Evolutionary conservation across 495 filamentous ascomycete species (phyloP).

Genomic region (Geoglossum glabrum): DNA sequence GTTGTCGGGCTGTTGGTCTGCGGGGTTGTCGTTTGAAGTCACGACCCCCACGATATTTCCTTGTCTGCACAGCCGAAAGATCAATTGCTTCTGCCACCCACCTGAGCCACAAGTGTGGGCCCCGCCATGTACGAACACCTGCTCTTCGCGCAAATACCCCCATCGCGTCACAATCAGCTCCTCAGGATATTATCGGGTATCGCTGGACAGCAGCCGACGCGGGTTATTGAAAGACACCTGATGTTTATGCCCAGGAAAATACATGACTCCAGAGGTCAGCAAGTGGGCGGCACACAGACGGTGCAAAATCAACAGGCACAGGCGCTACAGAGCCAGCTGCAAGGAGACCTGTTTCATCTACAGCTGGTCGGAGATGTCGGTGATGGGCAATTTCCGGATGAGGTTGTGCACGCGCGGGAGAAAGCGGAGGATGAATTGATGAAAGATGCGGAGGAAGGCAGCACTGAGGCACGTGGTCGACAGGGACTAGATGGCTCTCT

Average conservation of each 20-base stretch:
- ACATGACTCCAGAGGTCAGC: constrained; percentile 1
- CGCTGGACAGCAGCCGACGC: constrained; percentile 43
- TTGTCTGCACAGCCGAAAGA: neutral
- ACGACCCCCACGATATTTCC: no score
- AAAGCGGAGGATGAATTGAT: constrained; percentile 15
- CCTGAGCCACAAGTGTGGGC: neutral
- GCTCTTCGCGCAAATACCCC: constrained; percentile 27
- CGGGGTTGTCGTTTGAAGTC: no score
- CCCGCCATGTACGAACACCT: constrained; percentile 31
- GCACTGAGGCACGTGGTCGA: neutral
- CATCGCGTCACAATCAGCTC: constrained; percentile 31
- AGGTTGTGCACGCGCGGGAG: neutral
- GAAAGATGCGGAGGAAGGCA: neutral
- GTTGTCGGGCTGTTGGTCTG: no score
- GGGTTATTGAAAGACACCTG: constrained; percentile 37
- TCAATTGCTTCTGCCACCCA: neutral
- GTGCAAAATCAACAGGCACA: constrained; percentile 11
- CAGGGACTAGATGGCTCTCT: neutral
- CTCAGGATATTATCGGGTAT: constrained; percentile 47
- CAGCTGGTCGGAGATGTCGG: constrained; percentile 18
- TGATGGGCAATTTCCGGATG: neutral
- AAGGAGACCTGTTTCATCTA: constrained; percentile 22
- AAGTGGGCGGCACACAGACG: constrained; percentile 15
- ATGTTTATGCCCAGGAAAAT: constrained; percentile 43
- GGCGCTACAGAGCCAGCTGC: constrained; percentile 6